phyloP scores from a whole-genome alignment of 345 rosid genomes.

The Angophora floribunda region DNA sequence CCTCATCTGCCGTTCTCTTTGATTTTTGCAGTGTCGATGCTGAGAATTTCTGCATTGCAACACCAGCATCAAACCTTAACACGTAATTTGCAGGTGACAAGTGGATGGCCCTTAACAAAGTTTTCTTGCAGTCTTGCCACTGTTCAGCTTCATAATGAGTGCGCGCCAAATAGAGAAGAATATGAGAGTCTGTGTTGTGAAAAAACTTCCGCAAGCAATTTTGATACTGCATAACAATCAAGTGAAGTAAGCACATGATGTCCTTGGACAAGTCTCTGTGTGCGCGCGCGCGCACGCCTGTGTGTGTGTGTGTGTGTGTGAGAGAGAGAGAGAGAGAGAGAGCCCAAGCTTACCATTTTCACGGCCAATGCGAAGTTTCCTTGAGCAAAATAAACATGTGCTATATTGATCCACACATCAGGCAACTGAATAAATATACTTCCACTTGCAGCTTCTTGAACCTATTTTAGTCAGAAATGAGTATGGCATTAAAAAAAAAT shows the following conservation, averaged over 20 bases:
- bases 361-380: conserved; percentile 93
- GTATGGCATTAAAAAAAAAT: not conserved
- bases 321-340: not conserved
- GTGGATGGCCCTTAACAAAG: conserved; percentile 87
- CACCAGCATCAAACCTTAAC: conserved; percentile 94
- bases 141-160: conserved; percentile 99
- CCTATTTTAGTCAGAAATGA: conserved; percentile 21
- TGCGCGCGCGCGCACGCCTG: too few relatives aligned
- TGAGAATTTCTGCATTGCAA: conserved; percentile 94
- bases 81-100: conserved; percentile 90
- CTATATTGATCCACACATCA: conserved; percentile 97
- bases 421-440: conserved; percentile 94
- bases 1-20: conserved; percentile 95
- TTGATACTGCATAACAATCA: conserved; percentile 63
- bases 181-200: conserved; percentile 79
- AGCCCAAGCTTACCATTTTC: conserved; percentile 64
- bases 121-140: conserved; percentile 99
- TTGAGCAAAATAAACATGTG: conserved; percentile 94
- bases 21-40: conserved; percentile 92
- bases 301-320: too few relatives aligned
- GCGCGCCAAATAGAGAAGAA: conserved; percentile 90
- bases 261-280: not conserved
- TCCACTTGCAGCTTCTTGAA: conserved; percentile 99
- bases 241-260: not conserved
- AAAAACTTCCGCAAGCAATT: conserved; percentile 95